phyloP scores from a whole-genome alignment of 257 asterid genomes.

The Thymus quinquecostatus region DNA sequence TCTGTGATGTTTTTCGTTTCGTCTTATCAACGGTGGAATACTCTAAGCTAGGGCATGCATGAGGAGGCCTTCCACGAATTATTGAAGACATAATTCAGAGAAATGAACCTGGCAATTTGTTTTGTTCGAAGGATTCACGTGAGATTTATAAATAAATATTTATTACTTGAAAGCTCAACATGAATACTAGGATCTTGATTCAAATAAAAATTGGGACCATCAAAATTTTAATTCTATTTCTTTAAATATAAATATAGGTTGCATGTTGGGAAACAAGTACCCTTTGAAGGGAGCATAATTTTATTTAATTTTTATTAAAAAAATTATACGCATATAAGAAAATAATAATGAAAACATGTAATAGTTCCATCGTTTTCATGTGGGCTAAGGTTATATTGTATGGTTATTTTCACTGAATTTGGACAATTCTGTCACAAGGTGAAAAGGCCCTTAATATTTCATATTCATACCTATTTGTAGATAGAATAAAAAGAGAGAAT shows the following conservation, averaged over 20 bases:
- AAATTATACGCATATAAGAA: neutral
- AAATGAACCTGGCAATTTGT: conserved; percentile 25
- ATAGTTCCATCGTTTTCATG: conserved; percentile 44
- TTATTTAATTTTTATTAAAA: neutral
- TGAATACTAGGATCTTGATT: conserved; percentile 1
- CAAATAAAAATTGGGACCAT: conserved; percentile 36
- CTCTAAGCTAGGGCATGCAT: too few relatives aligned
- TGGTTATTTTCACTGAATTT: conserved; percentile 34
- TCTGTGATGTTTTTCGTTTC: too few relatives aligned
- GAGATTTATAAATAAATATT: conserved; percentile 26
- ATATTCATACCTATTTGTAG: conserved; percentile 27
- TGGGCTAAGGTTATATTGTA: conserved; percentile 25
- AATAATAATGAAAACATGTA: conserved; percentile 19
- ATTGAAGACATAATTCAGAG: conserved; percentile 22
- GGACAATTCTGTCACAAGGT: conserved; percentile 21
- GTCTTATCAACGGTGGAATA: too few relatives aligned
- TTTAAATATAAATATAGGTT: conserved; percentile 9
- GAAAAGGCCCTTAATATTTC: conserved; percentile 13
- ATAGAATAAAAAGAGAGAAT: neutral
- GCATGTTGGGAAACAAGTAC: conserved; percentile 40
- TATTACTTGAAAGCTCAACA: conserved; percentile 26
- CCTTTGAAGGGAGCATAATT: conserved; percentile 37
- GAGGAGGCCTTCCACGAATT: neutral
- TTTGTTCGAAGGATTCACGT: conserved; percentile 33
- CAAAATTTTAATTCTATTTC: neutral